phyloP scores from a whole-genome alignment of 306 rosid species.

The Albizia julibrissin region DNA sequence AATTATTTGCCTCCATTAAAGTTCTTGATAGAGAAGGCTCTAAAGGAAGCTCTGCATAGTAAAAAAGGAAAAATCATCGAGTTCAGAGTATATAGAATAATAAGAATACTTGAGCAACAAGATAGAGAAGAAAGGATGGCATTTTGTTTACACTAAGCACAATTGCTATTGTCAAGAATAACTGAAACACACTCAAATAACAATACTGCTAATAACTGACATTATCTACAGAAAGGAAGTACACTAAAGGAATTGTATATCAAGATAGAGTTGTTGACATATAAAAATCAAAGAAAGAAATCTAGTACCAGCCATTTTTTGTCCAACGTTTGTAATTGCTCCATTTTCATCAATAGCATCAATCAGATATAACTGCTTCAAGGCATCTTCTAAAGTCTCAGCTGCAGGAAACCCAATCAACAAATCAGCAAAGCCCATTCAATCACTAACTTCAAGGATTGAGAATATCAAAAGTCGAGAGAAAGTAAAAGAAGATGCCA shows the following conservation, averaged over 20 bases:
- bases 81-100: neutral
- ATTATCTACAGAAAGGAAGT: neutral
- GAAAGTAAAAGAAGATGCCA: neutral
- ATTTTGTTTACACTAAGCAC: neutral
- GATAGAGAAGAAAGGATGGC: neutral
- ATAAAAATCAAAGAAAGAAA: conserved; percentile 32
- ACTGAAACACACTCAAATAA: conserved; percentile 2
- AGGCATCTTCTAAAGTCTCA: conserved; percentile 88
- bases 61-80: conserved; percentile 14
- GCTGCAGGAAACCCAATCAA: conserved; percentile 61
- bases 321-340: conserved; percentile 74
- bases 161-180: neutral
- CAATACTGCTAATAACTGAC: neutral
- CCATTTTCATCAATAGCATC: conserved; percentile 94
- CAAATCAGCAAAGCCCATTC: conserved; percentile 18
- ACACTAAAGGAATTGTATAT: conserved; percentile 12
- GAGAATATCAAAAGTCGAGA: neutral
- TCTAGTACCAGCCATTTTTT: conserved; percentile 86
- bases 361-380: conserved; percentile 90
- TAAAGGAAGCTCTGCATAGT: conserved; percentile 83
- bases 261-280: neutral
- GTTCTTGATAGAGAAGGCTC: conserved; percentile 97
- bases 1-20: conserved; percentile 80
- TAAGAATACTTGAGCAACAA: neutral
- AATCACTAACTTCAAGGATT: neutral